Evolutionary conservation across 805 yeast species (phyloP).

Genomic region (Wickerhamiella galacta): DNA sequence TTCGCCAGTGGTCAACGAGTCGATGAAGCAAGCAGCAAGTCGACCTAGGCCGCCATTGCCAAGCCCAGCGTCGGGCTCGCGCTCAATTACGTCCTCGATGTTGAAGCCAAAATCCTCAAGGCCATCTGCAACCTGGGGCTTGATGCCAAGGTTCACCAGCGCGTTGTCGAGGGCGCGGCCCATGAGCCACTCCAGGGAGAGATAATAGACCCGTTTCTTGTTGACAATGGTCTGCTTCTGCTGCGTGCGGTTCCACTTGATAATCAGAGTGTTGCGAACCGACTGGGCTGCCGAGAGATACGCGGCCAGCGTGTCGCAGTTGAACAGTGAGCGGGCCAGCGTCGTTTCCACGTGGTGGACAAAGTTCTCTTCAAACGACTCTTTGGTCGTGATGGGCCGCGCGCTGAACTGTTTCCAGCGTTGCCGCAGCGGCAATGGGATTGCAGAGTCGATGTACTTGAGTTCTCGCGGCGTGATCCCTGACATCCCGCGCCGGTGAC

Average conservation of each 20-base stretch:
- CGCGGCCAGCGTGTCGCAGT: conserved; percentile 84
- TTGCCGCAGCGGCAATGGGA: conserved; percentile 62
- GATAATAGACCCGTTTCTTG: conserved; percentile 71
- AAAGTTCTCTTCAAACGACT: conserved; percentile 48
- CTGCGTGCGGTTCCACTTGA: conserved; percentile 88
- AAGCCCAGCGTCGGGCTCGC: conserved; percentile 86
- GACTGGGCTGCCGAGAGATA: conserved; percentile 76
- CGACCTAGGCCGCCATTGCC: conserved; percentile 95
- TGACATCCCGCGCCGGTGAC: conserved; percentile 48
- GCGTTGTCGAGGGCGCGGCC: conserved; percentile 94
- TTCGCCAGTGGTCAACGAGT: conserved; percentile 69
- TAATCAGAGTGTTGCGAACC: conserved; percentile 59
- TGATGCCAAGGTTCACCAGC: conserved; percentile 57
- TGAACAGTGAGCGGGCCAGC: conserved; percentile 79
- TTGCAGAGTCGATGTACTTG: conserved; percentile 60
- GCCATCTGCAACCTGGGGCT: conserved; percentile 39
- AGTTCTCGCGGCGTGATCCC: conserved; percentile 88
- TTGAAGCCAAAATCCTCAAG: conserved; percentile 68
- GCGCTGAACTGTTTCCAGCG: conserved; percentile 61
- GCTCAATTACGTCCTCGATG: conserved; percentile 65
- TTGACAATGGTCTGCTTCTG: conserved; percentile 72
- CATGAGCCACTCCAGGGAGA: conserved; percentile 80
- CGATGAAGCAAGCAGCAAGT: conserved; percentile 85
- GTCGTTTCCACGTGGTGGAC: conserved; percentile 81
- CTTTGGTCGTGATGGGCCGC: conserved; percentile 31